Base-by-base conservation (phyloP, 768 basidiomycete species). In the Mycena filopes region DNA sequence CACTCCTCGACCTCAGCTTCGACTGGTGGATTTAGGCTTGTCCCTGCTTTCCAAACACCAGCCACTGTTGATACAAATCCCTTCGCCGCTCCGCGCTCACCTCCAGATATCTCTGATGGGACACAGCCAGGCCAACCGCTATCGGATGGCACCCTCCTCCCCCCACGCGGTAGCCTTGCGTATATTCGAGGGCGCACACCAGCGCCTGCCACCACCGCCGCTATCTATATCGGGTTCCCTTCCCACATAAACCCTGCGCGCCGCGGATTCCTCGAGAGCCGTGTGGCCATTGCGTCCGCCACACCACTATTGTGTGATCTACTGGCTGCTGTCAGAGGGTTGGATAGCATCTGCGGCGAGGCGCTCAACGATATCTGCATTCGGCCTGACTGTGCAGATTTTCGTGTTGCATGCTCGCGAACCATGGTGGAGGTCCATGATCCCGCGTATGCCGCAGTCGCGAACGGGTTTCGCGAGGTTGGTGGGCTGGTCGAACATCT, bases 141-240 rank as follows among this genome's bases (percentile, higher is more conserved):
- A n/a, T n/a, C n/a, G n/a, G n/a, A n/a, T n/a, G n/a, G n/a, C n/a
- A n/a, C n/a, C n/a, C n/a, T n/a, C n/a, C n/a, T n/a, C n/a, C n/a
- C n/a, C n/a, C n/a, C n/a, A n/a, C n/a, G n/a, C n/a, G 49, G 49
- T 6, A 53, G 36, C 38, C 33, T 53, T 11, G 50, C 33, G 8
- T 18, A 38, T 38, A 6, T 53, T 10, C 31, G 49, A 5, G 10
- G 33, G 20, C 50, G 38, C 50, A 38, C 23, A 12, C 54, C 38
- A 20, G 54, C 38, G 20, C 54, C 15, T 20, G 9, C 6, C 20
- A 20, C 38, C 25, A 6, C 11, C 15, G 42, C 29, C 3, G 43
- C 43, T 10, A 46, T 56, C 5, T 46, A 46, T 42, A 56, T 56
- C 16, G 55, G 41, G 6, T 56, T 56, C 18, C 55, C 55, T 3